Evolutionary conservation across 441 rosid species (phyloP).

Genomic region (Euphorbia corollata): DNA sequence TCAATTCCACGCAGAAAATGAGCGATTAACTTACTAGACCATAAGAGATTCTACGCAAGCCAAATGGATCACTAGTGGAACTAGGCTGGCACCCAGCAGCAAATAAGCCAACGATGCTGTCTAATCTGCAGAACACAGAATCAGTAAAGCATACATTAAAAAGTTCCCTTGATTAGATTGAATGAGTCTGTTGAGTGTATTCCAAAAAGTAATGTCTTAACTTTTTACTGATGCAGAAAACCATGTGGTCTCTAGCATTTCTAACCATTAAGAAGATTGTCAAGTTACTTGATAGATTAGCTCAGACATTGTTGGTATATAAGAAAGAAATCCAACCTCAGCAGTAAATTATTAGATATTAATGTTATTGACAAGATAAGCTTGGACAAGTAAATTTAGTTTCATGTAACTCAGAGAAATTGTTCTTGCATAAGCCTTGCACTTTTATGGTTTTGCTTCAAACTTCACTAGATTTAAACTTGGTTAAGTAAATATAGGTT

Average conservation of each 20-base stretch:
- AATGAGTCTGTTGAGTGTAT: too few relatives aligned
- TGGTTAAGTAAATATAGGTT: too few relatives aligned
- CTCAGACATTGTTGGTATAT: neutral
- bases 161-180: neutral
- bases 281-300: neutral
- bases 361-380: neutral
- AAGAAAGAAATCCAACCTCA: neutral
- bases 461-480: neutral
- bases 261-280: neutral
- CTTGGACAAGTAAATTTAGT: neutral
- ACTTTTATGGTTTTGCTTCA: neutral
- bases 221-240: neutral
- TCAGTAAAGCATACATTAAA: neutral
- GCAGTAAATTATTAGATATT: neutral
- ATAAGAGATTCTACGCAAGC: constrained; percentile 86
- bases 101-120: constrained; percentile 90
- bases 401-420: constrained; percentile 10
- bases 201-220: neutral
- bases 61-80: constrained; percentile 90
- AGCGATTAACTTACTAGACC: constrained; percentile 68
- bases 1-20: constrained; percentile 11
- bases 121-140: constrained; percentile 51
- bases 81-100: constrained; percentile 98
- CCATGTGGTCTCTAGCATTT: too few relatives aligned
- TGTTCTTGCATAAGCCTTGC: constrained; percentile 1